Evolutionary conservation across 2,329 filamentous ascomycete genomes (phyloP).

Genomic region (Diplocarpon mali): DNA sequence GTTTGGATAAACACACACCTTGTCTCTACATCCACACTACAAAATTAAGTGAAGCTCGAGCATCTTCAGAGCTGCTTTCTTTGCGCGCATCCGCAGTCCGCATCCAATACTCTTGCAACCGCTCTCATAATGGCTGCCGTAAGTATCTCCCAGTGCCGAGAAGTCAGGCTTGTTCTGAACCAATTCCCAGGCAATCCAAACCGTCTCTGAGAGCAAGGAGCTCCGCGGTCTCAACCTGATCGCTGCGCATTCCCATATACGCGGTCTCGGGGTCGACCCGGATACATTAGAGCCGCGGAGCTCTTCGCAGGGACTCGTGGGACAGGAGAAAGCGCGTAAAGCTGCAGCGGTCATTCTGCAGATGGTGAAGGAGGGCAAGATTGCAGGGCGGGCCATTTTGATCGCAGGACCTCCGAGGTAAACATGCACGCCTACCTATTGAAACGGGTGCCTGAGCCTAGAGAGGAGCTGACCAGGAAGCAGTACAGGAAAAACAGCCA

Average conservation of each 20-base stretch:
- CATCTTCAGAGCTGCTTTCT: background rate
- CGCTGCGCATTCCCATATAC: slow-evolving; percentile 95
- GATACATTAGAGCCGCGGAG: slow-evolving; percentile 81
- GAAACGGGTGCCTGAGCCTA: background rate
- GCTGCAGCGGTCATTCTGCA: slow-evolving; percentile 92
- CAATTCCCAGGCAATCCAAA: slow-evolving; percentile 49
- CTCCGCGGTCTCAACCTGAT: slow-evolving; percentile 94
- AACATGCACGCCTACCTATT: slow-evolving; percentile 9
- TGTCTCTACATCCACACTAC: background rate
- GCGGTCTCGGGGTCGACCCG: slow-evolving; percentile 83
- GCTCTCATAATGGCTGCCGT: slow-evolving; percentile 22
- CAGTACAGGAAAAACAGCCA: slow-evolving; percentile 95
- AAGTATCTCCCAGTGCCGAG: slow-evolving; percentile 6
- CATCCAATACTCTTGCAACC: background rate
- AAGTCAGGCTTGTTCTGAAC: slow-evolving; percentile 2
- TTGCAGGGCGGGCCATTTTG: slow-evolving; percentile 86
- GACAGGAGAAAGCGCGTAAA: slow-evolving; percentile 92
- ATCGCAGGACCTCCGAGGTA: slow-evolving; percentile 88
- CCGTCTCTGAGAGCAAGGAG: slow-evolving; percentile 91
- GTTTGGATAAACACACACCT: background rate
- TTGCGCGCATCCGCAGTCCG: slow-evolving; percentile 4
- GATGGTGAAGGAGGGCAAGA: slow-evolving; percentile 99
- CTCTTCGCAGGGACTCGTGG: slow-evolving; percentile 85
- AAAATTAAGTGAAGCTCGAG: background rate
- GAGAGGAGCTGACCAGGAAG: slow-evolving; percentile 4